Evolutionary conservation across 2,329 filamentous ascomycete genomes (phyloP), one percentile per base, ranked within the genome.

Genomic region (Colletotrichum navitas): DNA sequence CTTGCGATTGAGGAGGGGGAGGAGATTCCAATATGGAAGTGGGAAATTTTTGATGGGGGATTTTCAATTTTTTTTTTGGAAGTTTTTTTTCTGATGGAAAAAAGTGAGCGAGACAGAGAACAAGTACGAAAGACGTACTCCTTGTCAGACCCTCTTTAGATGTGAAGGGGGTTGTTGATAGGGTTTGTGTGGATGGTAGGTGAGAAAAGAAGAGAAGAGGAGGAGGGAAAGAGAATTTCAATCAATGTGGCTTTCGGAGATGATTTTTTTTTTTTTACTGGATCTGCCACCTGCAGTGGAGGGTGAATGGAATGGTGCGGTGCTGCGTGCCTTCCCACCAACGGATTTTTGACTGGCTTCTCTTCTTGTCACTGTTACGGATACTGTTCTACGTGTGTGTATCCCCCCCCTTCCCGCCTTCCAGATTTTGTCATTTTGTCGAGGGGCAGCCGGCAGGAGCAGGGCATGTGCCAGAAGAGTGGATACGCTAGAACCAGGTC

Each of bases 61-160:
- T 89, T 90, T 88, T 86, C 83, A 83, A 79, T 64, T 78, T 89
- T 90, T 90, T 90, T 90, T 90, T 89, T 86, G 81, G 78, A 83
- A 82, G 81, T 82, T 87, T 87, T 88, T 83, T 84, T 79, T 82
- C 80, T 81, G 82, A 81, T 79, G 79, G 77, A 79, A 84, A 83
- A 83, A 85, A 83, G 82, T 82, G 85, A 85, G 84, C 83, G 85
- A 87, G 87, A 87, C 87, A 89, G 85, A 87, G 85, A 87, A 84
- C 80, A 83, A 86, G 86, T 84, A 87, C 86, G 85, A 85, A 81
- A 82, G 84, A 83, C 86, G 87, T 85, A 87, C 86, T 87, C 85
- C 86, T 85, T 85, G 85, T 84, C 83, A 83, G 80, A 80, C 83
- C 80, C 81, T 82, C 81, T 83, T 82, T 81, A 80, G 80, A 79